These are phyloP conservation scores for Fusarium concolor DNA, from an alignment of 2,329 filamentous ascomycete genomes.

Conservation along the genomic window DNA sequence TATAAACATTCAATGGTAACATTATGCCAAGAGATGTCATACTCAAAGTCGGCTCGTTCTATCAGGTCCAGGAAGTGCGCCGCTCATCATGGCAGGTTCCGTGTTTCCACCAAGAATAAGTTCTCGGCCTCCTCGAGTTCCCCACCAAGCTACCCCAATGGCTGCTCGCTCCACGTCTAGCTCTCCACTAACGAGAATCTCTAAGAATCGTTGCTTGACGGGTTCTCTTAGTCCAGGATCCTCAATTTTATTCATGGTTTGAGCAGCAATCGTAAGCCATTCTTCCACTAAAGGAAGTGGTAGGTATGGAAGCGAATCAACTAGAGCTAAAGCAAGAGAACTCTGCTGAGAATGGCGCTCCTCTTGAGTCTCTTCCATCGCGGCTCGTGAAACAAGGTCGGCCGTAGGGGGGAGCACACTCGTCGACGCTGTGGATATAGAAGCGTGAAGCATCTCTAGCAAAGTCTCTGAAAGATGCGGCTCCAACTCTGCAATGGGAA, in stretches of 20 bases:
- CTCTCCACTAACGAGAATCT: slow-evolving; percentile 82
- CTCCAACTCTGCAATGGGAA: slow-evolving; percentile 76
- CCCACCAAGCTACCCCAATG: slow-evolving; percentile 89
- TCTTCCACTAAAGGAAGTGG: slow-evolving; percentile 78
- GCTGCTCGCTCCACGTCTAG: slow-evolving; percentile 88
- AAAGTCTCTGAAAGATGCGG: slow-evolving; percentile 83
- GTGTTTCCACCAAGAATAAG: slow-evolving; percentile 54
- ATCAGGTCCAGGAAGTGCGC: slow-evolving; percentile 57
- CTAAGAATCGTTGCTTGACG: slow-evolving; percentile 80
- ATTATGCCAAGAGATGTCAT: background rate
- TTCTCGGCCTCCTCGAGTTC: slow-evolving; percentile 66
- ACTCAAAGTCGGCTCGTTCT: slow-evolving; percentile 53
- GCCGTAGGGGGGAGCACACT: slow-evolving; percentile 55
- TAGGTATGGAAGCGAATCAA: slow-evolving; percentile 83
- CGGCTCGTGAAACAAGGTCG: slow-evolving; percentile 51
- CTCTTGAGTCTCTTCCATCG: slow-evolving; percentile 40
- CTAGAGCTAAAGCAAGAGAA: slow-evolving; percentile 78
- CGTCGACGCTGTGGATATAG: slow-evolving; percentile 64
- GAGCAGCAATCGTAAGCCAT: slow-evolving; percentile 80
- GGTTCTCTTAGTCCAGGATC: slow-evolving; percentile 71
- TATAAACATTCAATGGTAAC: background rate
- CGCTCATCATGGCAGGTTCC: slow-evolving; percentile 63
- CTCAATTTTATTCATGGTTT: slow-evolving; percentile 72
- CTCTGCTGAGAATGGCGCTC: slow-evolving; percentile 78
- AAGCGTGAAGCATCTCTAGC: slow-evolving; percentile 79